phyloP scores from a whole-genome alignment of 495 filamentous ascomycete genomes.

The Venustampulla echinocandica region DNA sequence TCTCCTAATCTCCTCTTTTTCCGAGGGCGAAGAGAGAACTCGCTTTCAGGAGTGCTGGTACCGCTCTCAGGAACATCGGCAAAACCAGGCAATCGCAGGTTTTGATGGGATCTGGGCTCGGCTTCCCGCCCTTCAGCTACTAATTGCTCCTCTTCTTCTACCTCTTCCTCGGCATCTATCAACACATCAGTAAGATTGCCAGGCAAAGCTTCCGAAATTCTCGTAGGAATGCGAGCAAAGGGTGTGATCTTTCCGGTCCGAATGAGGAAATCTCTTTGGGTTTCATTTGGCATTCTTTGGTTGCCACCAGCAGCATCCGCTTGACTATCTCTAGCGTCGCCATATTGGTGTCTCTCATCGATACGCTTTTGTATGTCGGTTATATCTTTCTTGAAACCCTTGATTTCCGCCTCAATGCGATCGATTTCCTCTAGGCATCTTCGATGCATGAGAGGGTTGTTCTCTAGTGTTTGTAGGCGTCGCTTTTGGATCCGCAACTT shows the following conservation, averaged over 20 bases:
- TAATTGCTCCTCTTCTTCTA: conserved; percentile 37
- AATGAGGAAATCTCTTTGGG: conserved; percentile 79
- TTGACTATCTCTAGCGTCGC: conserved; percentile 29
- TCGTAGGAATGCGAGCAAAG: conserved; percentile 63
- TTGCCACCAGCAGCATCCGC: conserved; percentile 33
- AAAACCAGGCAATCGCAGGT: conserved; percentile 75
- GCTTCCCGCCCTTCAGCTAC: conserved; percentile 23
- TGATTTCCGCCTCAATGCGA: conserved; percentile 51
- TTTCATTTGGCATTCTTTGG: conserved; percentile 65
- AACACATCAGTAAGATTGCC: conserved; percentile 63
- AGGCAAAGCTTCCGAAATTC: conserved; percentile 42
- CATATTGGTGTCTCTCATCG: conserved; percentile 52
- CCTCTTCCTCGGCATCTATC: conserved; percentile 64
- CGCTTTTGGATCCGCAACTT: conserved; percentile 36
- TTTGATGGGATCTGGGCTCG: conserved; percentile 63
- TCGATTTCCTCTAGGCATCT: conserved; percentile 54
- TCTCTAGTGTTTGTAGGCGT: conserved; percentile 32
- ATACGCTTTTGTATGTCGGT: conserved; percentile 72
- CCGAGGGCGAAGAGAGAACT: conserved; percentile 41
- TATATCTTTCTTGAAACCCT: conserved; percentile 56
- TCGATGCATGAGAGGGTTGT: conserved; percentile 32
- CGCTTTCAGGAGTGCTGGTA: conserved; percentile 30
- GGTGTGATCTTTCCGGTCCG: conserved; percentile 96
- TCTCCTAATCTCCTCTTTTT: conserved; percentile 31
- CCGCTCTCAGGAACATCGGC: conserved; percentile 33